A percentile compares a stretch with the other conserved stretches of the same genome.
phyloP scores from a whole-genome alignment of 768 basidiomycete genomes.

The Leccinum subtestaceum region DNA sequence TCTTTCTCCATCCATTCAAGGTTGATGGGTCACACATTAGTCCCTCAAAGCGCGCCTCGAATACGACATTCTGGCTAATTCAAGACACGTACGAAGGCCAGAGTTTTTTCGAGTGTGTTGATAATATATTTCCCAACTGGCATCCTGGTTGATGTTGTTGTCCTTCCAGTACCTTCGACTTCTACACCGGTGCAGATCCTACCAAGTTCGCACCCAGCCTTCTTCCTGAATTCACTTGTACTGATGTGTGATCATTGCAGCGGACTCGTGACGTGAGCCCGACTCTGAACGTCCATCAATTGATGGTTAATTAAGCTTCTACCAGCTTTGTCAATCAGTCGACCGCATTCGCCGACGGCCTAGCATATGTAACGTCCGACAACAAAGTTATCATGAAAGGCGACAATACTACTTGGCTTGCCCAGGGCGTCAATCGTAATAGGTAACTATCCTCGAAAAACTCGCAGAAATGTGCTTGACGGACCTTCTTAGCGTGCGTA shows the following conservation, averaged over 20 bases:
- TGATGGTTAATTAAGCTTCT: constrained; percentile 10
- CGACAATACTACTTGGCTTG: constrained; percentile 60
- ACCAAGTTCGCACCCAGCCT: constrained; percentile 44
- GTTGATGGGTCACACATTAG: neutral
- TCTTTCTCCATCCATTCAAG: constrained; percentile 2
- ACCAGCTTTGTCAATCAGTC: constrained; percentile 58
- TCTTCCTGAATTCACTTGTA: constrained; percentile 11
- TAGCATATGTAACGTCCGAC: constrained; percentile 57
- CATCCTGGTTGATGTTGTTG: constrained; percentile 4
- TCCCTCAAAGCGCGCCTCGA: constrained; percentile 19
- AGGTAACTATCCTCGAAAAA: constrained; percentile 42
- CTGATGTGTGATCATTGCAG: constrained; percentile 36
- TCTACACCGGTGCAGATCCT: constrained; percentile 62
- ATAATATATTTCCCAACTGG: neutral
- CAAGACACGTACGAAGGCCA: constrained; percentile 65
- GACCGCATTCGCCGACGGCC: constrained; percentile 49
- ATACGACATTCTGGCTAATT: constrained; percentile 60
- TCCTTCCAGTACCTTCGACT: constrained; percentile 48
- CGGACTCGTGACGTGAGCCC: constrained; percentile 67
- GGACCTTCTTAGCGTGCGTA: constrained; percentile 57
- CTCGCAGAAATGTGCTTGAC: constrained; percentile 2
- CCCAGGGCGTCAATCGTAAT: constrained; percentile 51
- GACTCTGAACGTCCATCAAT: constrained; percentile 7
- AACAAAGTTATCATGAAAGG: constrained; percentile 73
- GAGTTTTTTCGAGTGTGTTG: constrained; percentile 66